Evolutionary conservation across 306 rosid genomes (phyloP), one percentile per base, ranked within the genome.

Genomic region (Lathyrus tuberosus): DNA sequence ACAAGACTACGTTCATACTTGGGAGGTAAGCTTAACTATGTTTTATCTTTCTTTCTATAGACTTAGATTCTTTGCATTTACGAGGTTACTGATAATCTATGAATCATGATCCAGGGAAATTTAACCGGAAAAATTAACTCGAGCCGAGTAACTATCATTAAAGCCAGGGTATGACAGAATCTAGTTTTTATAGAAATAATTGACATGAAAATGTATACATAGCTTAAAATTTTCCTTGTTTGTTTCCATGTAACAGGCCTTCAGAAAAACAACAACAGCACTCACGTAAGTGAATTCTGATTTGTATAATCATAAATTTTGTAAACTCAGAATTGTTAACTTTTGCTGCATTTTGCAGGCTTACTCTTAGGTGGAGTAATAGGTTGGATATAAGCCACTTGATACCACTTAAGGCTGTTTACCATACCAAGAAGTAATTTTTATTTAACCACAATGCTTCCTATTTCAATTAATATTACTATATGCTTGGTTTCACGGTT

Each of bases 151-250:
- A 40, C 10, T 10, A 4, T 12, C 22, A 17, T 8, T 28, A 72
- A 3, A 51, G 78, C 58, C 67, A 66, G 67, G 65, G 82, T 78
- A 66, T 49, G 60, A 38, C 9, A 35, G 30, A 62, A 61, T 61
- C 1, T 51, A 37, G 30, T 8, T 10, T n/a, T 17, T 38, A 28
- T 60, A 11, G 2, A 22, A 38, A n/a, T 24, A 51, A 1, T 62
- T 51, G n/a, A 15, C 16, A 62, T 22, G 3, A 56, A 47, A 67
- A 15, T 57, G 5, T 26, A 56, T 28, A 33, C 1, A 14, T 46
- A 20, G 2, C 41, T 44, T 11, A 48, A 17, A 13, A 8, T 26
- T 77, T 51, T 24, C 13, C 18, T 9, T 41, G 1, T 66, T 48
- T 41, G 13, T 38, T 18, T 6, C 16, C 6, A 3, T 72, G 65